Evolutionary conservation across 352 stramenopile species (phyloP).

Genomic region (Pythium vanterpoolii): DNA sequence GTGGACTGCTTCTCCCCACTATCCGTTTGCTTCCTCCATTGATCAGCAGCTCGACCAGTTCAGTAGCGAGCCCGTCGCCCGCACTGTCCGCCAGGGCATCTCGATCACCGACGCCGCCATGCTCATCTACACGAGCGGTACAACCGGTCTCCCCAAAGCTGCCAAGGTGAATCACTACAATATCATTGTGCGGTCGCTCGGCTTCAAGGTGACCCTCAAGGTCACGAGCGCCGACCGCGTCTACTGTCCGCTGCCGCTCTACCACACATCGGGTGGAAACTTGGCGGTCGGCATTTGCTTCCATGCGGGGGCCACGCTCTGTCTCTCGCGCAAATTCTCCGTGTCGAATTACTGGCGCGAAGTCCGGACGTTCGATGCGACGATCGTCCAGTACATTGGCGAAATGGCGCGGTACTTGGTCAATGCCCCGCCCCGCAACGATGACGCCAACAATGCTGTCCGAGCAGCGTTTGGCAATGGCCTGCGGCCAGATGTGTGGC

Average conservation of each 20-base stretch:
- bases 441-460: constrained; percentile 66
- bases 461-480: constrained; percentile 90
- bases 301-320: constrained; percentile 65
- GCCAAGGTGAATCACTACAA: constrained; percentile 60
- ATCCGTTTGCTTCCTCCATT: constrained; percentile 43
- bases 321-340: constrained; percentile 78
- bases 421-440: constrained; percentile 38
- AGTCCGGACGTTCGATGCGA: constrained; percentile 60
- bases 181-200: constrained; percentile 59
- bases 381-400: constrained; percentile 89
- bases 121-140: constrained; percentile 86
- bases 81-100: constrained; percentile 30
- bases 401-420: constrained; percentile 89
- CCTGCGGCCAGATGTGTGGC: constrained; percentile 87
- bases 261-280: constrained; percentile 81
- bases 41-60: constrained; percentile 30
- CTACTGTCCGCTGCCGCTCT: constrained; percentile 81
- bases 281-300: constrained; percentile 82
- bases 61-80: constrained; percentile 27
- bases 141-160: constrained; percentile 79
- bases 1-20: constrained; percentile 1
- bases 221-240: constrained; percentile 61
- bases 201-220: constrained; percentile 32
- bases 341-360: constrained; percentile 75
- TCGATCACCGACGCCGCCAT: constrained; percentile 62